Conservation (phyloP, 257 asterid genomes). For the Rehmannia glutinosa region DNA sequence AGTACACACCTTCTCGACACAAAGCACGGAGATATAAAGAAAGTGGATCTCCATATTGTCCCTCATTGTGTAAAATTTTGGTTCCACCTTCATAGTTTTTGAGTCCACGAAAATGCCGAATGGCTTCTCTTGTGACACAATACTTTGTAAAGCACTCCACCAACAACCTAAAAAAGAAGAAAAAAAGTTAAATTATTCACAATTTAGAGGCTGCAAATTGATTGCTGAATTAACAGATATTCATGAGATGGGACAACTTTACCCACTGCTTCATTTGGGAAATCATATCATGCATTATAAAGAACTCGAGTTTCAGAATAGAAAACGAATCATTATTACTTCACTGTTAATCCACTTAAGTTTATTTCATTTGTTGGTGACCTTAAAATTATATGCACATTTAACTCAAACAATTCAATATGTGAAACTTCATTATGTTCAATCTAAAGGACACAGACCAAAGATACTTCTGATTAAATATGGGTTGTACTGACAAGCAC, state of each 20-base stretch:
- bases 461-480: background rate
- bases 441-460: constrained; percentile 4
- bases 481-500: no score
- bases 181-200: constrained; percentile 8
- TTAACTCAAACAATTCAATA: background rate
- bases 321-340: background rate
- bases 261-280: constrained; percentile 9
- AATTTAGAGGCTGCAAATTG: constrained; percentile 5
- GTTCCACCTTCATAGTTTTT: constrained; percentile 80
- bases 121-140: constrained; percentile 88
- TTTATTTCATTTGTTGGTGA: background rate
- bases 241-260: constrained; percentile 5
- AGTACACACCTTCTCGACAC: constrained; percentile 81
- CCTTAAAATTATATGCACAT: background rate
- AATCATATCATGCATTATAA: constrained; percentile 6
- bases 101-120: constrained; percentile 92
- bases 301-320: constrained; percentile 8
- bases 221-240: background rate
- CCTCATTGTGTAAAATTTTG: constrained; percentile 57
- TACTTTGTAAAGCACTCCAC: constrained; percentile 98
- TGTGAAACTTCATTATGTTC: background rate
- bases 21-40: constrained; percentile 92
- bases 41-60: constrained; percentile 93
- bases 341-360: background rate
- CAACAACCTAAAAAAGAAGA: constrained; percentile 57